Base-by-base conservation (phyloP, 257 asterid genomes). In the Solanum chiquidenum region DNA sequence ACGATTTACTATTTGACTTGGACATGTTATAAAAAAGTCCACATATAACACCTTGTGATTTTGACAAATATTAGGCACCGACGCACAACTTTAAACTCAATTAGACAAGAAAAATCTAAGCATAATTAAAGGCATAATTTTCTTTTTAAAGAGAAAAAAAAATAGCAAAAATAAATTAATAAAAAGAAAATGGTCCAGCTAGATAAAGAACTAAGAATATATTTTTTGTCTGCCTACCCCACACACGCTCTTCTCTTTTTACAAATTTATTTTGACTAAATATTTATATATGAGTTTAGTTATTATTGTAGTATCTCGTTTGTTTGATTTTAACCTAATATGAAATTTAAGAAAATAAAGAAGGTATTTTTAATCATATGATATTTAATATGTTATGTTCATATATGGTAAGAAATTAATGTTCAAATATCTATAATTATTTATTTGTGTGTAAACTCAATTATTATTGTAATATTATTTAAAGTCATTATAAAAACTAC, bases 251-350 rank as follows among this genome's bases (percentile, higher is more conserved):
- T 42, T 4, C n/a, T 25, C 35, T 40, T 44, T 76, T 42, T 25
- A 13, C 25, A 80, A 46, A 80, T 46, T 3, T 80, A 46, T 46
- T 18, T 80, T 29, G 42, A 80, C 69, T 29, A 80, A 66, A 66
- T 29, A 68, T 68, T 68, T 29, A 25, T 25, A 2, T 25, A 5
- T 4, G 34, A 12, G 31, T 25, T 60, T 2, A 21, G n/a, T 23
- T 21, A 64, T 64, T 10, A 62, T 11, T n/a, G 12, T 10, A n/a
- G 71, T 62, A 62, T 62, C 12, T 55, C 0, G 0, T 55, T 55
- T 18, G 9, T 0, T 5, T 0, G 1, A 23, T 60, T 23, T 23
- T 60, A 9, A 60, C 0, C 6, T 23, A 2, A 10, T 1, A 2
- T 4, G 14, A 60, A 21, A 1, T 58, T 55, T 18, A 55, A 55